Conservation (phyloP, 495 filamentous ascomycete species). For the Thozetella sp. region DNA sequence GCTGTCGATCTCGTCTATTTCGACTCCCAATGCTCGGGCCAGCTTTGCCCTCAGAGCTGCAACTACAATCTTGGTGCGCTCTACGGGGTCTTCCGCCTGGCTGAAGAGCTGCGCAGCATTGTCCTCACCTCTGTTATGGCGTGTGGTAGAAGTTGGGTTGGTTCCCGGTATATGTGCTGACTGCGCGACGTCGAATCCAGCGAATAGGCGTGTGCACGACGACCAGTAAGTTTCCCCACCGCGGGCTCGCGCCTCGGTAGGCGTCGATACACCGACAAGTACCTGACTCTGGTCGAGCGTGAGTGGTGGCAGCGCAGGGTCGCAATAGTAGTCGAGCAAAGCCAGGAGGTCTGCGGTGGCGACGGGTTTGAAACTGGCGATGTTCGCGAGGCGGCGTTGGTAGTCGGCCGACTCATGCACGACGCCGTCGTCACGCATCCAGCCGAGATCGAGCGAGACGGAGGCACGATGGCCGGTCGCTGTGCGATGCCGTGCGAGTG, state of each 20-base stretch:
- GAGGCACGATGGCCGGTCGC: slow-evolving; percentile 28
- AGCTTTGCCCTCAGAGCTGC: slow-evolving; percentile 29
- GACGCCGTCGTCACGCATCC: slow-evolving; percentile 34
- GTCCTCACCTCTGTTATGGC: neutral
- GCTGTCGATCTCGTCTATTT: slow-evolving; percentile 33
- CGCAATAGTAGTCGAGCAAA: slow-evolving; percentile 30
- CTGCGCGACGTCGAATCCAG: slow-evolving; percentile 18
- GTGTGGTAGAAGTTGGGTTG: slow-evolving; percentile 4
- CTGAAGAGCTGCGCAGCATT: slow-evolving; percentile 9
- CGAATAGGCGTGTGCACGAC: slow-evolving; percentile 21
- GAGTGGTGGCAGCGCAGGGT: slow-evolving; percentile 18
- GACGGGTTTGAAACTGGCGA: slow-evolving; percentile 21
- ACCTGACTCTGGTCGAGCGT: slow-evolving; percentile 20
- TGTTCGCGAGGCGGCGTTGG: slow-evolving; percentile 15
- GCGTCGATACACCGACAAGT: slow-evolving; percentile 18
- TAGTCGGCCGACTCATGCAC: slow-evolving; percentile 23
- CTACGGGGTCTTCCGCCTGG: slow-evolving; percentile 16
- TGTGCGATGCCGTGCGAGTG: slow-evolving; percentile 39
- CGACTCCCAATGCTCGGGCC: slow-evolving; percentile 31
- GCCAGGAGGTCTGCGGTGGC: slow-evolving; percentile 31
- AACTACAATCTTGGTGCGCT: slow-evolving; percentile 26
- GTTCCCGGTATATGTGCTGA: slow-evolving; percentile 5
- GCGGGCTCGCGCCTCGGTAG: slow-evolving; percentile 16
- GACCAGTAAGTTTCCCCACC: slow-evolving; percentile 14
- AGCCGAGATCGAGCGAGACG: slow-evolving; percentile 49